Conservation (phyloP, 345 rosid species). For the Camelina sativa region DNA sequence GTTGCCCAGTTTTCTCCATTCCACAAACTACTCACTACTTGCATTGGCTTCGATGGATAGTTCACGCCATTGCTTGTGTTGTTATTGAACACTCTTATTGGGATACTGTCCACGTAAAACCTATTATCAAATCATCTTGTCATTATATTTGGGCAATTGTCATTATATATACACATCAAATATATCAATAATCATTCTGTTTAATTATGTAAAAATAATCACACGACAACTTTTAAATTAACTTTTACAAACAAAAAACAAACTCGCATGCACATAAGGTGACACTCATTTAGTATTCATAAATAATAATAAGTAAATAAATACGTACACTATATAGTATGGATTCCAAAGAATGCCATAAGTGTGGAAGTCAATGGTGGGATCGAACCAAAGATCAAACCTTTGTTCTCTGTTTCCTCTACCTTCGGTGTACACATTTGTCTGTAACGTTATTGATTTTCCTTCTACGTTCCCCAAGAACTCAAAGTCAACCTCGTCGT, state of each 20-base stretch:
- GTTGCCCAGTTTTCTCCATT: slow-evolving; percentile 66
- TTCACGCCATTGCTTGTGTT: slow-evolving; percentile 35
- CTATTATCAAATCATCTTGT: slow-evolving; percentile 32
- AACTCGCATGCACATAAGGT: no score
- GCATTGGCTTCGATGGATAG: slow-evolving; percentile 58
- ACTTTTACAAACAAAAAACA: no score
- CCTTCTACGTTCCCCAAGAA: slow-evolving; percentile 68
- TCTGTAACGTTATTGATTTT: slow-evolving; percentile 55
- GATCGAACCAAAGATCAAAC: slow-evolving; percentile 67
- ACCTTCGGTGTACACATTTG: slow-evolving; percentile 59
- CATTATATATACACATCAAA: not conserved
- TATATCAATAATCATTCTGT: not conserved
- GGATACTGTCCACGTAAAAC: slow-evolving; percentile 55
- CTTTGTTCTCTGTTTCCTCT: slow-evolving; percentile 63
- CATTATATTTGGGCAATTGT: not conserved
- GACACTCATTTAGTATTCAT: no score
- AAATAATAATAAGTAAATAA: no score
- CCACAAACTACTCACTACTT: slow-evolving; percentile 60
- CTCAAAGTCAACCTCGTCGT: slow-evolving; percentile 74
- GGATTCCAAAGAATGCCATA: slow-evolving; percentile 66
- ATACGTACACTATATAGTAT: slow-evolving; percentile 59
- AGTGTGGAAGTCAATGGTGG: slow-evolving; percentile 49
- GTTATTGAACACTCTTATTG: slow-evolving; percentile 67
- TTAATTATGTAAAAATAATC: no score
- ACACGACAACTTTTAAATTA: no score